A percentile compares a stretch with the other conserved stretches of the same genome.
Conservation (phyloP, 306 rosid species). For the Arachis hypogaea region DNA sequence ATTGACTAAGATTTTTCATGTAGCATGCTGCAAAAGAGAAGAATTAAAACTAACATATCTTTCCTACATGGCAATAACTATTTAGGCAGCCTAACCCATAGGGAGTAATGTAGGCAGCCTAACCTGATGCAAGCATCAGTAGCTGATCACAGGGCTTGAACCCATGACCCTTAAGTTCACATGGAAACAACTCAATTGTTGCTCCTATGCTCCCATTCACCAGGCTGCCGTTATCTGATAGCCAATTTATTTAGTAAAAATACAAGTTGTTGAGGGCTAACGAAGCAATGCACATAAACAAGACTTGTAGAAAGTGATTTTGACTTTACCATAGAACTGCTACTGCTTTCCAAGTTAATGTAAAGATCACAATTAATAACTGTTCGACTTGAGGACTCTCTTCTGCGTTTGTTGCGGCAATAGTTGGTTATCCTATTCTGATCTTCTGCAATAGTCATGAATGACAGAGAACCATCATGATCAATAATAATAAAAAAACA, state of each 20-base stretch:
- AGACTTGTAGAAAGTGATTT: slow-evolving; percentile 10
- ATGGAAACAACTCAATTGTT: no score
- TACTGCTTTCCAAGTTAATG: slow-evolving; percentile 74
- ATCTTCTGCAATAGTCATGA: slow-evolving; percentile 58
- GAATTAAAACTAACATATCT: not conserved
- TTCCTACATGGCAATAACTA: not conserved
- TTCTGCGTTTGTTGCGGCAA: slow-evolving; percentile 61
- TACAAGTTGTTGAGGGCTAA: not conserved
- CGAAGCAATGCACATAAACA: slow-evolving; percentile 16
- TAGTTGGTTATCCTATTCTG: slow-evolving; percentile 41
- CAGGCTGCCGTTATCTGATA: not conserved
- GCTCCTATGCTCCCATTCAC: no score
- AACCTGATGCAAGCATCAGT: no score
- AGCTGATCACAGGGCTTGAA: no score
- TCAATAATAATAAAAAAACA: slow-evolving; percentile 17
- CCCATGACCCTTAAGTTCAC: no score
- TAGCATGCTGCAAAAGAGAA: not conserved
- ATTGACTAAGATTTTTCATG: not conserved
- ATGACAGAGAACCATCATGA: slow-evolving; percentile 20
- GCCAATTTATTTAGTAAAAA: slow-evolving; percentile 9
- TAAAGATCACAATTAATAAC: slow-evolving; percentile 58
- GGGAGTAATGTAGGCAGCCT: no score
- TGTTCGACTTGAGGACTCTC: slow-evolving; percentile 48
- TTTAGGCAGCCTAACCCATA: not conserved
- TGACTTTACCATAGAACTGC: slow-evolving; percentile 64